Evolutionary conservation across 179 eudicot genomes (phyloP), one percentile per base, ranked within the genome.

Genomic region (Carnegiea gigantea): DNA sequence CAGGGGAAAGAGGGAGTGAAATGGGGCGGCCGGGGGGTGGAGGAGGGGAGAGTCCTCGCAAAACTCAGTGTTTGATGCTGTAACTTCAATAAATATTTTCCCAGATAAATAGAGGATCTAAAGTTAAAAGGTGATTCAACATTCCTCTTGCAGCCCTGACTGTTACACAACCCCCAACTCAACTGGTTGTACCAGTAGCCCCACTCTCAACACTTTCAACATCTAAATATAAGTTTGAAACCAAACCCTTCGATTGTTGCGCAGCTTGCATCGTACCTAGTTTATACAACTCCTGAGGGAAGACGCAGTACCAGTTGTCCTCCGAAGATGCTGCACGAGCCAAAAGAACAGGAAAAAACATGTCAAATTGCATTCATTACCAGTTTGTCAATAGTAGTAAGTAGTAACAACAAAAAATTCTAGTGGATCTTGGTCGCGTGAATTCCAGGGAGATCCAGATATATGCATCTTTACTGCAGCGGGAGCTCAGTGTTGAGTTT

Each of bases 271-370:
- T 77, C 28, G 78, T 6, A 73, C 30, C 36, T 76, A 82, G 77
- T 46, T 75, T 82, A 88, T 30, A 93, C 97, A 9, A 90, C 95
- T 78, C 97, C 95, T 40, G 95, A 88, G 36, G 97, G 97, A 76
- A 93, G 97, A 53, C 95, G 97, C 78, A 93, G 78, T 33, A 93
- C 93, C 72, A 91, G 95, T 85, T 93, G 93, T 59, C 97, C 97
- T 79, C 95, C 97, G 20, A 93, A 84, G 82, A 93, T 88, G 83
- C 97, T 91, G 93, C 80, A 86, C 76, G 74, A 65, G 6, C 71
- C 28, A 70, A 67, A 0, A 15, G 26, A 59, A 79, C 28, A 54
- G 70, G 70, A 11, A 14, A 70, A 70, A 30, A 0, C 8, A 11
- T 15, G 73, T 57, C 46, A 70, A 15, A 70, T 36, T 36, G 14